These are phyloP conservation scores for Farysia itapuensis DNA, from an alignment of 1,284 basidiomycete genomes.

Conservation along the genomic window DNA sequence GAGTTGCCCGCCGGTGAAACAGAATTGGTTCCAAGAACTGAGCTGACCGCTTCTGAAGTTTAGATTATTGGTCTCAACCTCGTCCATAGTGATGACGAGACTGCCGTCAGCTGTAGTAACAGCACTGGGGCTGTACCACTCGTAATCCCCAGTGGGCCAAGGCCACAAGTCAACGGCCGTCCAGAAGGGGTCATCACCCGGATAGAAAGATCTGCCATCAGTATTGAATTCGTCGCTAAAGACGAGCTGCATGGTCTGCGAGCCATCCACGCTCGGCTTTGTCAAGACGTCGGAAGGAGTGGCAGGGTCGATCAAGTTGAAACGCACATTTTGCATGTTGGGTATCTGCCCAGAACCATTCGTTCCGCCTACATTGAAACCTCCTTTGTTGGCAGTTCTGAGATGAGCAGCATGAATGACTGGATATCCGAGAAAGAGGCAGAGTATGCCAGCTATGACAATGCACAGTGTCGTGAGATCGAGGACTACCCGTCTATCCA, in stretches of 20 bases:
- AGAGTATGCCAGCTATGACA: slow-evolving; percentile 63
- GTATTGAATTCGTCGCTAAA: slow-evolving; percentile 60
- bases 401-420: slow-evolving; percentile 63
- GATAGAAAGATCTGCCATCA: slow-evolving; percentile 64
- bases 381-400: slow-evolving; percentile 11
- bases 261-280: slow-evolving; percentile 63
- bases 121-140: slow-evolving; percentile 73
- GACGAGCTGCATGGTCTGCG: slow-evolving; percentile 51
- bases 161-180: slow-evolving; percentile 73
- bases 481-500: slow-evolving; percentile 17
- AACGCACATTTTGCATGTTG: slow-evolving; percentile 21
- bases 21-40: slow-evolving; percentile 80
- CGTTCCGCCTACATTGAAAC: slow-evolving; percentile 42
- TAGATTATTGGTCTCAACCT: slow-evolving; percentile 66
- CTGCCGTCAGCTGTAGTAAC: slow-evolving; percentile 76
- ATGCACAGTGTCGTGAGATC: slow-evolving; percentile 58
- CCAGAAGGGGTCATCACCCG: slow-evolving; percentile 70
- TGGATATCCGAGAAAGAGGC: slow-evolving; percentile 78
- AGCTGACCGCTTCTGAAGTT: slow-evolving; percentile 67
- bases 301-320: slow-evolving; percentile 58
- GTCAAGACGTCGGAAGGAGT: slow-evolving; percentile 52
- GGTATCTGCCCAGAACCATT: slow-evolving; percentile 49
- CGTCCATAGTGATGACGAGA: slow-evolving; percentile 70
- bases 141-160: slow-evolving; percentile 64
- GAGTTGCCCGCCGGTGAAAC: slow-evolving; percentile 89